These are phyloP conservation scores for Aureobasidium sp. DNA, from an alignment of 2,329 filamentous ascomycete genomes.

Conservation along the genomic window DNA sequence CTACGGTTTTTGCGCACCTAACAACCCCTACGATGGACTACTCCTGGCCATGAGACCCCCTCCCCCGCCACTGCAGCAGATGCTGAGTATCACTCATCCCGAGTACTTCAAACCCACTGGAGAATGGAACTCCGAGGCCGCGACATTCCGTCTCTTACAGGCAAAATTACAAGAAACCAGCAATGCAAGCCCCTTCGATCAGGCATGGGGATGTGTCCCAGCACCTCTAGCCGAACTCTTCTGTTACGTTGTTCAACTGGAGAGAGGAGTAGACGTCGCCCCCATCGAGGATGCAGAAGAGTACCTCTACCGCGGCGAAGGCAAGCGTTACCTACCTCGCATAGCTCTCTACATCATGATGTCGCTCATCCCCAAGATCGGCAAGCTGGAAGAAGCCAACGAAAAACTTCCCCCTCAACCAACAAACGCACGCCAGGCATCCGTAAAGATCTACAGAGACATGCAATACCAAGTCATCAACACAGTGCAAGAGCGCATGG, in stretches of 20 bases:
- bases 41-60: constrained; percentile 37
- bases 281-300: constrained; percentile 24
- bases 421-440: constrained; percentile 33
- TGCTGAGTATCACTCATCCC: constrained; percentile 26
- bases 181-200: background rate
- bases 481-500: constrained; percentile 23
- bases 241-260: constrained; percentile 29
- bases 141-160: constrained; percentile 32
- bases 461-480: constrained; percentile 32
- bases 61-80: constrained; percentile 29
- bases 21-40: constrained; percentile 43
- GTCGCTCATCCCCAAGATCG: constrained; percentile 29
- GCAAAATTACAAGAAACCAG: constrained; percentile 3
- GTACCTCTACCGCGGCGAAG: constrained; percentile 23
- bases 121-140: constrained; percentile 30
- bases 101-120: constrained; percentile 29
- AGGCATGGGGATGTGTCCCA: constrained; percentile 22
- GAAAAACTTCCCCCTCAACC: constrained; percentile 23
- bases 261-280: constrained; percentile 26
- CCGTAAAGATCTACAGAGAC: constrained; percentile 38
- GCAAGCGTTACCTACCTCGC: constrained; percentile 27
- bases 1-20: constrained; percentile 45
- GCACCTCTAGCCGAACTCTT: constrained; percentile 30
- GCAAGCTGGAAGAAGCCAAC: constrained; percentile 25
- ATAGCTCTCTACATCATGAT: constrained; percentile 30